Base-by-base conservation (phyloP, 345 rosid genomes). In the Clausena lansium region DNA sequence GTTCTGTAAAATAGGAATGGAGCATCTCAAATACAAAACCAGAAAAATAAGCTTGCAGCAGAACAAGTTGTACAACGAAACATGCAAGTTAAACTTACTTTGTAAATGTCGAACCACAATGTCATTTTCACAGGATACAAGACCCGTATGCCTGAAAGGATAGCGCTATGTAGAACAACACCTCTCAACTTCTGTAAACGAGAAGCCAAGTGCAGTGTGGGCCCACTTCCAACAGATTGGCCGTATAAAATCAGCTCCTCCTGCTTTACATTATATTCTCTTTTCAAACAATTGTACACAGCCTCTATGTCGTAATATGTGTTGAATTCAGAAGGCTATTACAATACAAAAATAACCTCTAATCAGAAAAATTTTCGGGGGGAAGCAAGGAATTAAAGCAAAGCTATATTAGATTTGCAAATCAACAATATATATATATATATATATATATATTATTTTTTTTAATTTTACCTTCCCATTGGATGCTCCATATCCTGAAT, bases 401-500 rank as follows among this genome's bases (percentile, higher is more conserved):
- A 35, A 73, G 20, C 19, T 69, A 41, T 69, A 41, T 22, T 52
- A 13, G 15, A n/a, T n/a, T 59, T 61, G 6, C n/a, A 75, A 67
- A 24, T 17, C 17, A 35, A 52, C 35, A 13, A 45, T 30, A 19
- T 32, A 30, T 2, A 30, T 30, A 30, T 30, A 30, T 30, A 30
- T n/a, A 45, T 30, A 19, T 32, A 30, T 2, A 30, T 30, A 30
- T 30, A 30, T 30, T n/a, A n/a, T n/a, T n/a, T n/a, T 19, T 6
- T 57, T 11, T 39, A 39, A 66, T 57, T 33, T 79, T 88, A 94
- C 99, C 99, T 96, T 96, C 39, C 99, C 99, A 50, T 98, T 85
- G 70, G 99, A 96, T 75, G 87, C 98, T 82, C 99, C 99, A 81
- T 96, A 96, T 74, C 99, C 99, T n/a, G 99, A 94, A 89, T 96